Evolutionary conservation across 805 yeast genomes (phyloP).

Genomic region (Torulaspora gathmanii): DNA sequence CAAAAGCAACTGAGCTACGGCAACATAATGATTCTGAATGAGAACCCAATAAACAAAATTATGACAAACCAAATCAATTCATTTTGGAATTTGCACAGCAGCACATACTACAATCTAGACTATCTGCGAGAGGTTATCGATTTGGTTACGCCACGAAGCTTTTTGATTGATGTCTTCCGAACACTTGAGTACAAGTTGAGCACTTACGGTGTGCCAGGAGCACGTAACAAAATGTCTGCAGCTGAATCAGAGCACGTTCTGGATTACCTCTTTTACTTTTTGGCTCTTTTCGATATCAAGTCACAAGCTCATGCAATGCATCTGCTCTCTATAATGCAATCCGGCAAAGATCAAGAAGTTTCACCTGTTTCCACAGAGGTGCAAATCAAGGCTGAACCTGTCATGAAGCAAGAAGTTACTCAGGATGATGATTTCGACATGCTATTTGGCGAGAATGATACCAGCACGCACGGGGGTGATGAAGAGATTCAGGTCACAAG

Average conservation of each 20-base stretch:
- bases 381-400: conserved; percentile 12
- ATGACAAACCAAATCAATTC: conserved; percentile 35
- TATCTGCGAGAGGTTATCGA: conserved; percentile 29
- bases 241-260: conserved; percentile 26
- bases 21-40: conserved; percentile 27
- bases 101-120: conserved; percentile 35
- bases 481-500: conserved; percentile 13
- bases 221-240: conserved; percentile 22
- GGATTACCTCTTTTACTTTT: conserved; percentile 32
- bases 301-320: conserved; percentile 23
- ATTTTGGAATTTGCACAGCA: conserved; percentile 37
- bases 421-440: conserved; percentile 36
- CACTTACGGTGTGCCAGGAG: conserved; percentile 25
- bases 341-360: conserved; percentile 9
- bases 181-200: conserved; percentile 27
- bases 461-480: conserved; percentile 28
- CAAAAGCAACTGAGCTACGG: conserved; percentile 28
- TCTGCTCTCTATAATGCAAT: conserved; percentile 23
- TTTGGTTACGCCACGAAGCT: conserved; percentile 28
- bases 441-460: conserved; percentile 36
- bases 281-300: conserved; percentile 30
- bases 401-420: conserved; percentile 14
- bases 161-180: conserved; percentile 26
- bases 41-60: conserved; percentile 32
- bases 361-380: conserved; percentile 5